Conservation (phyloP, 139 green algal species). For the Coelastrella sp. region DNA sequence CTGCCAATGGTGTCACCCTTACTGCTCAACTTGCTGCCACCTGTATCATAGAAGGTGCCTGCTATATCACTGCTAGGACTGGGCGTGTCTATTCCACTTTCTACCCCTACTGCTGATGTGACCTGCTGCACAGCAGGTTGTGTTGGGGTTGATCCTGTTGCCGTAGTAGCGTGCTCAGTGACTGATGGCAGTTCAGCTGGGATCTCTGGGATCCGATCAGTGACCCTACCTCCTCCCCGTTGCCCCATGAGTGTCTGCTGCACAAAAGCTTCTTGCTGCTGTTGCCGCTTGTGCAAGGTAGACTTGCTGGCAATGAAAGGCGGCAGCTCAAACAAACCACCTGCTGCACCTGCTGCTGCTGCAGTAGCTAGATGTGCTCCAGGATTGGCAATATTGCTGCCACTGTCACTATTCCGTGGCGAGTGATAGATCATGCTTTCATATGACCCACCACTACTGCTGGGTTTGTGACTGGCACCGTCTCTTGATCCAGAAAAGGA, state of each 20-base stretch:
- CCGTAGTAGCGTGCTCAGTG: background rate
- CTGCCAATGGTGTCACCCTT: background rate
- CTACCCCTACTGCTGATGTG: background rate
- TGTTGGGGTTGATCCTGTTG: background rate
- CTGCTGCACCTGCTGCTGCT: conserved; percentile 2
- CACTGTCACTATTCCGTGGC: background rate
- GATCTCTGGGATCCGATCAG: background rate
- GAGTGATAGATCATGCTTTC: conserved; percentile 34
- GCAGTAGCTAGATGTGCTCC: no score
- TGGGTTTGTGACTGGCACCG: conserved; percentile 1
- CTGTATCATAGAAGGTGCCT: background rate
- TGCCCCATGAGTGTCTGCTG: background rate
- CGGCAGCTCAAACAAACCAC: background rate
- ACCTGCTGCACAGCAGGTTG: background rate
- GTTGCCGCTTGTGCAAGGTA: conserved; percentile 12
- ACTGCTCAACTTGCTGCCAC: conserved; percentile 7
- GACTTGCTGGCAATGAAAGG: background rate
- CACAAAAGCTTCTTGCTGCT: conserved; percentile 22
- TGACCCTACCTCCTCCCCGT: background rate
- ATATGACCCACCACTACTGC: conserved; percentile 40
- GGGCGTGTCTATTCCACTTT: background rate
- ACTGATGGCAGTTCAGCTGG: background rate
- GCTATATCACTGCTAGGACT: background rate
- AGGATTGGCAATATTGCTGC: background rate
- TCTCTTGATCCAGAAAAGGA: no score